Evolutionary conservation across 805 yeast genomes (phyloP), one percentile per base, ranked within the genome.

Genomic region (Candida odintsovae): DNA sequence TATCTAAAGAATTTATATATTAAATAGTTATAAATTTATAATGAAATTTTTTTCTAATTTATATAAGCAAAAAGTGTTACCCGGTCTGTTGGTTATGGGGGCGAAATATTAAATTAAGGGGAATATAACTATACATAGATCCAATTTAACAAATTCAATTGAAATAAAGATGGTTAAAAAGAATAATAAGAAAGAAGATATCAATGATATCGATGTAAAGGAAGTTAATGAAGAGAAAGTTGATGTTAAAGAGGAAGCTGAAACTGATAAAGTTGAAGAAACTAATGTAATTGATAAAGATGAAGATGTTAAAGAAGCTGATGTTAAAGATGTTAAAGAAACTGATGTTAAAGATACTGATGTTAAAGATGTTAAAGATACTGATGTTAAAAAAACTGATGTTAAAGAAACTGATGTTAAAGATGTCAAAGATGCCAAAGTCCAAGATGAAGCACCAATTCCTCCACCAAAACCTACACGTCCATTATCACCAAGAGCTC

Each of bases 401-500:
- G 23, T 6, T 6, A 22, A 5, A 8, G 8, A 22, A 22, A 6
- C 23, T 22, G 23, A 22, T 22, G 8, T 22, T 22, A 22, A 22
- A 22, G n/a, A n/a, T n/a, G n/a, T n/a, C n/a, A n/a, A n/a, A 15
- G 38, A 35, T 36, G n/a, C 37, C 12, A 35, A 38, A 21, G n/a
- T n/a, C n/a, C n/a, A 42, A 28, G 50, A 41, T 35, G 52, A 37
- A 39, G 33, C 39, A 2, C 44, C 50, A 9, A 54, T 41, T 16
- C 72, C 77, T 25, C 81, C 81, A 13, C 68, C 77, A 20, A 66
- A 60, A 50, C 84, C 84, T 15, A 61, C 69, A 23, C 73, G 92
- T 54, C 94, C 94, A 8, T 64, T 74, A 25, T 76, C 86, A 6
- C 85, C 88, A 20, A 68, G 72, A 36, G 68, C 77, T 25, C 70